A percentile compares a stretch with the other conserved stretches of the same genome.
Evolutionary conservation across 2,329 filamentous ascomycete species (phyloP).

Genomic region (Penicillium sp.): DNA sequence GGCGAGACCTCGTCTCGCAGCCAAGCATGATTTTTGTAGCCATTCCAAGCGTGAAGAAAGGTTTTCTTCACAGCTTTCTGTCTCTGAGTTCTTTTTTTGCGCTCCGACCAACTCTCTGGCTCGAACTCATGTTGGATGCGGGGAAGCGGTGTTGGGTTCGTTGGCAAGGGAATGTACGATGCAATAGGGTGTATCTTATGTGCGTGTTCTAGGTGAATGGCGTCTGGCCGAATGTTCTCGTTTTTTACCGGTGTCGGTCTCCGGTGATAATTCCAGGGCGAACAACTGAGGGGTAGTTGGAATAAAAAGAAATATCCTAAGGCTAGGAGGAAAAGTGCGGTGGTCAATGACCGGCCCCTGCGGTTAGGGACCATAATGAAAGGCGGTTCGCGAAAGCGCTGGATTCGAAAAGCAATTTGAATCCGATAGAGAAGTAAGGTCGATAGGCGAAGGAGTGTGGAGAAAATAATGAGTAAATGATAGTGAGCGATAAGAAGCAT

Average conservation of each 20-base stretch:
- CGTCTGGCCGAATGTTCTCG: conserved; percentile 6
- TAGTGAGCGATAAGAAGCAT: not conserved
- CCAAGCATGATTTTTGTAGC: conserved; percentile 80
- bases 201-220: conserved; percentile 68
- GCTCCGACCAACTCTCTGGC: conserved; percentile 60
- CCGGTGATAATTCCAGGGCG: conserved; percentile 11
- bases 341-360: conserved; percentile 19
- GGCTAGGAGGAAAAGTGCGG: conserved; percentile 15
- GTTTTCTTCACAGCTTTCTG: conserved; percentile 70
- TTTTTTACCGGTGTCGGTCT: conserved; percentile 14
- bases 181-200: conserved; percentile 76
- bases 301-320: conserved; percentile 21
- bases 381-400: not conserved
- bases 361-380: conserved; percentile 27
- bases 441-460: not conserved
- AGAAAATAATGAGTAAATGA: not conserved
- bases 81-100: conserved; percentile 63
- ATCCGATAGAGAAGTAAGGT: not conserved
- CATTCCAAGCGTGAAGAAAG: conserved; percentile 76
- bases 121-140: conserved; percentile 74
- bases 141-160: conserved; percentile 69
- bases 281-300: conserved; percentile 13
- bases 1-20: conserved; percentile 84
- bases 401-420: not conserved
- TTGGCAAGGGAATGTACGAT: conserved; percentile 70